phyloP scores from a whole-genome alignment of 1,139 yeast species.

The Zygoascus sp. region DNA sequence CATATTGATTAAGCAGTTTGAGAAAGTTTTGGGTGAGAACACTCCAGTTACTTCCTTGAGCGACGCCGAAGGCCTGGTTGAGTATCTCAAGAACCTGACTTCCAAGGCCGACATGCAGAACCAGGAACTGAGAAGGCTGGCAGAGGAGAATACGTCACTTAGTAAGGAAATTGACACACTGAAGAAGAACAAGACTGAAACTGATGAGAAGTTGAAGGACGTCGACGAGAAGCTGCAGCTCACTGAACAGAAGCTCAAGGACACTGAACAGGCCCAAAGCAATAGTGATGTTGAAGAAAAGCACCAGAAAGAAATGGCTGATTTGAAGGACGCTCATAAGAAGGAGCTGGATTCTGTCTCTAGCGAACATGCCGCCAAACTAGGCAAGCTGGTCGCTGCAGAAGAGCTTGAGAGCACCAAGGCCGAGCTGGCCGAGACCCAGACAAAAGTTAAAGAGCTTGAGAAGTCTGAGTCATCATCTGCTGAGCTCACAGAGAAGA shows the following conservation, averaged over 20 bases:
- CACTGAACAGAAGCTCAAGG: neutral
- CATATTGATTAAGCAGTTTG: conserved; percentile 61
- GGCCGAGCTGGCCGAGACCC: conserved; percentile 1
- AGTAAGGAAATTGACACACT: neutral
- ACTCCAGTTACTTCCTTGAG: conserved; percentile 76
- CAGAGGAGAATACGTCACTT: conserved; percentile 33
- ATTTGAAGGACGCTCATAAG: neutral
- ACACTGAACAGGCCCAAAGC: neutral
- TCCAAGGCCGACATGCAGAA: conserved; percentile 57
- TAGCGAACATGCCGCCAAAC: neutral
- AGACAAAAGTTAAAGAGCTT: conserved; percentile 15
- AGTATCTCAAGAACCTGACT: conserved; percentile 60
- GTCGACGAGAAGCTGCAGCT: too few species aligned
- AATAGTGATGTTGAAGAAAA: neutral
- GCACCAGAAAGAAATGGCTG: neutral
- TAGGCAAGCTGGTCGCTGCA: neutral
- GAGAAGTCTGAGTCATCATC: conserved; percentile 10
- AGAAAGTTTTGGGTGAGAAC: conserved; percentile 64
- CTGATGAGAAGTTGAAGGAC: neutral
- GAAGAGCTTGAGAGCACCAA: neutral
- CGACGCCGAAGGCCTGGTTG: conserved; percentile 66
- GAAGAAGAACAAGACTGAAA: neutral
- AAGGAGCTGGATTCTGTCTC: neutral
- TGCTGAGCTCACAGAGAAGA: conserved; percentile 2
- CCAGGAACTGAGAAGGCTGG: conserved; percentile 46